phyloP scores from a whole-genome alignment of 345 rosid genomes.

The Clarkia xantiana region DNA sequence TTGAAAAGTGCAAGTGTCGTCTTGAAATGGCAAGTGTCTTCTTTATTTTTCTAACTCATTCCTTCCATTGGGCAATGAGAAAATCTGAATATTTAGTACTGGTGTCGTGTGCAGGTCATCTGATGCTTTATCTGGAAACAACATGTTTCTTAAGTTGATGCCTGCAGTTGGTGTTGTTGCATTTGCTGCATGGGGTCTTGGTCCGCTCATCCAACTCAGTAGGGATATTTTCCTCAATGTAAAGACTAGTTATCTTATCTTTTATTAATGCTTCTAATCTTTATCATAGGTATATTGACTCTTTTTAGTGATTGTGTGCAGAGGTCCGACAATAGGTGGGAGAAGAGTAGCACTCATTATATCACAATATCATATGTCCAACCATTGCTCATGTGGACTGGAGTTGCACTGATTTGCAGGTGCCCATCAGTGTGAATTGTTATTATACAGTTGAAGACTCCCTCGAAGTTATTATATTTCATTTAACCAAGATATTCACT shows the following conservation, averaged over 20 bases:
- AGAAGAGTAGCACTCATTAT: constrained; percentile 40
- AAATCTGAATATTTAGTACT: neutral
- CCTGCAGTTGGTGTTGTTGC: constrained; percentile 60
- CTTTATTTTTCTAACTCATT: neutral
- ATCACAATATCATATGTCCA: constrained; percentile 58
- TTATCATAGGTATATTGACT: neutral
- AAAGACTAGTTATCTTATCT: constrained; percentile 9
- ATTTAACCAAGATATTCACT: no score
- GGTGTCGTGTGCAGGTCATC: constrained; percentile 29
- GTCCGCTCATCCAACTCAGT: constrained; percentile 46
- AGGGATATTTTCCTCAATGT: constrained; percentile 46
- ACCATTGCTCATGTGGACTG: constrained; percentile 82
- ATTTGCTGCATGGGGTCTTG: constrained; percentile 78
- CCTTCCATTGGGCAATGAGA: neutral
- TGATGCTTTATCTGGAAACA: constrained; percentile 36
- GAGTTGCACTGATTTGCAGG: constrained; percentile 84
- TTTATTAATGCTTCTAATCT: constrained; percentile 3
- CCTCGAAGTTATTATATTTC: no score
- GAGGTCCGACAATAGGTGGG: constrained; percentile 54
- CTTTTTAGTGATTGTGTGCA: constrained; percentile 12
- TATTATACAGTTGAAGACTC: neutral
- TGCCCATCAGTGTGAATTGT: constrained; percentile 8
- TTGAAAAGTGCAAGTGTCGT: constrained; percentile 6
- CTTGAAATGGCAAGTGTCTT: constrained; percentile 6
- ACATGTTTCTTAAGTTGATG: constrained; percentile 36